These are phyloP conservation scores for Chaetomium sp. DNA, from an alignment of 2,329 filamentous ascomycete genomes.

Conservation along the genomic window DNA sequence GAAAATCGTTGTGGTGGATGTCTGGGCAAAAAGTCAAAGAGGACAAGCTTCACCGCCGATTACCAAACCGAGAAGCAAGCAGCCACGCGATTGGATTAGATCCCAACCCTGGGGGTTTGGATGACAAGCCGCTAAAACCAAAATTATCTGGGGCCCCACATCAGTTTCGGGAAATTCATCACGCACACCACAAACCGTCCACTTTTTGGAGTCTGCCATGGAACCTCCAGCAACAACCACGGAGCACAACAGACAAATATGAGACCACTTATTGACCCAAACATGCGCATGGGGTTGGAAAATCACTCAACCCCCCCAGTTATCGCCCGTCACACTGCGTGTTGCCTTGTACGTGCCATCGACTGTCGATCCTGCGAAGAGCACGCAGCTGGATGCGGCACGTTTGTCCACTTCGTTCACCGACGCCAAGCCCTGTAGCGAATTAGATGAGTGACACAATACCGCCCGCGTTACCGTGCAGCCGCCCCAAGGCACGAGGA, in stretches of 20 bases:
- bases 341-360: conserved; percentile 4
- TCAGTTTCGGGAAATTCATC: conserved; percentile 22
- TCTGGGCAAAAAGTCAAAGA: neutral
- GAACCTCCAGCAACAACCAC: neutral
- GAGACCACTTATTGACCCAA: conserved; percentile 4
- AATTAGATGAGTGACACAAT: conserved; percentile 26
- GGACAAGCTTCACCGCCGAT: conserved; percentile 8
- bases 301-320: conserved; percentile 26
- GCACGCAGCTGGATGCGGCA: conserved; percentile 9
- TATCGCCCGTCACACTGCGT: conserved; percentile 4
- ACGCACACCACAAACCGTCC: conserved; percentile 13
- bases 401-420: conserved; percentile 18
- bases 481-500: conserved; percentile 18
- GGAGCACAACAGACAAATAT: conserved; percentile 2
- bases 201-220: neutral
- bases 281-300: conserved; percentile 6
- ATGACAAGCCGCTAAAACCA: conserved; percentile 1
- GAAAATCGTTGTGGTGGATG: neutral
- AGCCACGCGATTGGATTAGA: conserved; percentile 15
- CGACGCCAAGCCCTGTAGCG: conserved; percentile 28
- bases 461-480: conserved; percentile 25
- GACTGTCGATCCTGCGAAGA: conserved; percentile 20
- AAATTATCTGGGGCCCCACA: conserved; percentile 13
- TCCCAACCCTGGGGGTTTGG: neutral
- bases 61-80: conserved; percentile 23